phyloP scores from a whole-genome alignment of 1,284 basidiomycete genomes.

The Laetiporus sulphureus region DNA sequence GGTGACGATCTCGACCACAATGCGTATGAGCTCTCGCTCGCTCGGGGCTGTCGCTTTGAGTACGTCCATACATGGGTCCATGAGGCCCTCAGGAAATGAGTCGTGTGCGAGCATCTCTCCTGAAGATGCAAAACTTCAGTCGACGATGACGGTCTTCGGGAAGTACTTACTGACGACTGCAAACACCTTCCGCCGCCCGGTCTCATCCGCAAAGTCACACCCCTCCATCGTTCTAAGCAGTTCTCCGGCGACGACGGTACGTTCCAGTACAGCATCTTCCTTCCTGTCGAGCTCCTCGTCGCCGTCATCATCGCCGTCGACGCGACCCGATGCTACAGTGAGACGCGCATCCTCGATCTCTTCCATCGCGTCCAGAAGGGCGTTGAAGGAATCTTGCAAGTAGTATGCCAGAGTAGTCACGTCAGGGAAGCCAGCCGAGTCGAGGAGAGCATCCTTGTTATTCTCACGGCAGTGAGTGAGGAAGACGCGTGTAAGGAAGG shows the following conservation, averaged over 20 bases:
- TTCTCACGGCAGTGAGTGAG: conserved; percentile 60
- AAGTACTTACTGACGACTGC: conserved; percentile 64
- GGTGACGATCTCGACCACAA: conserved; percentile 90
- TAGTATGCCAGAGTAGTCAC: conserved; percentile 84
- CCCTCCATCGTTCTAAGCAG: conserved; percentile 8
- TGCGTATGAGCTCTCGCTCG: conserved; percentile 84
- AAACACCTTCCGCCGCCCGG: conserved; percentile 87
- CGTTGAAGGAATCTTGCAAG: conserved; percentile 75
- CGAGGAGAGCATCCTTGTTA: conserved; percentile 57
- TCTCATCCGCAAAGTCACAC: conserved; percentile 89
- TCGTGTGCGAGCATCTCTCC: conserved; percentile 85
- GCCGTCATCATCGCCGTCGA: conserved; percentile 10
- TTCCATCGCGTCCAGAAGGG: conserved; percentile 38
- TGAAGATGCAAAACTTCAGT: conserved; percentile 20
- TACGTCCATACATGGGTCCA: conserved; percentile 80
- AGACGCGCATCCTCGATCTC: conserved; percentile 32
- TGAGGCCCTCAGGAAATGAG: conserved; percentile 67
- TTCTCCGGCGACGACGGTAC: conserved; percentile 9
- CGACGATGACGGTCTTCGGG: not conserved
- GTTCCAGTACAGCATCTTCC: conserved; percentile 20
- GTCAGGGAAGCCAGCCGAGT: conserved; percentile 67
- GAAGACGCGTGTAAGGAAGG: conserved; percentile 77
- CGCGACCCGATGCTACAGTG: conserved; percentile 11
- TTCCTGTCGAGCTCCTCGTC: conserved; percentile 34
- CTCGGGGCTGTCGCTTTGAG: conserved; percentile 74